Percentiles rank a stretch among this genome's conserved stretches.
These are phyloP conservation scores for Auricularia sp. DNA, from an alignment of 768 basidiomycete genomes.

Conservation along the genomic window DNA sequence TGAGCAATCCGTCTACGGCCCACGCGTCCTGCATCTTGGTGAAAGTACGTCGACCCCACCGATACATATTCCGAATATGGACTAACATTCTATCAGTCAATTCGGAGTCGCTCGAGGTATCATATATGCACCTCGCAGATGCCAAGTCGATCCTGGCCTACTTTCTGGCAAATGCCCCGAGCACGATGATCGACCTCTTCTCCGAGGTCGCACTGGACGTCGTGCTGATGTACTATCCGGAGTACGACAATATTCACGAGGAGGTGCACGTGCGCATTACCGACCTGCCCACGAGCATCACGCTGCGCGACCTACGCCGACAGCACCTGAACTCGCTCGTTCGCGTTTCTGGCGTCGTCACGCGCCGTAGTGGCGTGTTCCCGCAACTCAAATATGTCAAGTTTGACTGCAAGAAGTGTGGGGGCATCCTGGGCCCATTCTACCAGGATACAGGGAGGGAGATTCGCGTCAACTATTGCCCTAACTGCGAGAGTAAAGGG, in stretches of 20 bases:
- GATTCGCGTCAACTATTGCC: constrained; percentile 88
- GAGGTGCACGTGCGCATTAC: constrained; percentile 97
- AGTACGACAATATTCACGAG: constrained; percentile 93
- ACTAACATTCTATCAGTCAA: constrained; percentile 52
- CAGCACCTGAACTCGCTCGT: constrained; percentile 91
- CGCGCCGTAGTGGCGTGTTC: constrained; percentile 89
- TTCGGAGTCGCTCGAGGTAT: constrained; percentile 94
- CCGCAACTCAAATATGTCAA: constrained; percentile 99
- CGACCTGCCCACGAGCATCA: constrained; percentile 81
- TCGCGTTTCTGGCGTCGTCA: constrained; percentile 92
- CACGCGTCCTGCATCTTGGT: constrained; percentile 85
- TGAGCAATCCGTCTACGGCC: constrained; percentile 87
- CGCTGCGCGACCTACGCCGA: constrained; percentile 88
- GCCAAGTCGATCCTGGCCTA: constrained; percentile 95
- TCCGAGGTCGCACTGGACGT: constrained; percentile 92
- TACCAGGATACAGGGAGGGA: constrained; percentile 95
- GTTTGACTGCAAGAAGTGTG: constrained; percentile 94
- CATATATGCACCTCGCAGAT: constrained; percentile 85
- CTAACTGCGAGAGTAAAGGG: constrained; percentile 88
- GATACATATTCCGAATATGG: not conserved
- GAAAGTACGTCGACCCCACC: constrained; percentile 54
- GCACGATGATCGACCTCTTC: constrained; percentile 87
- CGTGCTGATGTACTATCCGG: constrained; percentile 90
- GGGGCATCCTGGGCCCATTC: constrained; percentile 90
- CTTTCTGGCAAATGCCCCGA: constrained; percentile 91